Evolutionary conservation across 2,329 filamentous ascomycete genomes (phyloP).

Genomic region (Xylaria sp.): DNA sequence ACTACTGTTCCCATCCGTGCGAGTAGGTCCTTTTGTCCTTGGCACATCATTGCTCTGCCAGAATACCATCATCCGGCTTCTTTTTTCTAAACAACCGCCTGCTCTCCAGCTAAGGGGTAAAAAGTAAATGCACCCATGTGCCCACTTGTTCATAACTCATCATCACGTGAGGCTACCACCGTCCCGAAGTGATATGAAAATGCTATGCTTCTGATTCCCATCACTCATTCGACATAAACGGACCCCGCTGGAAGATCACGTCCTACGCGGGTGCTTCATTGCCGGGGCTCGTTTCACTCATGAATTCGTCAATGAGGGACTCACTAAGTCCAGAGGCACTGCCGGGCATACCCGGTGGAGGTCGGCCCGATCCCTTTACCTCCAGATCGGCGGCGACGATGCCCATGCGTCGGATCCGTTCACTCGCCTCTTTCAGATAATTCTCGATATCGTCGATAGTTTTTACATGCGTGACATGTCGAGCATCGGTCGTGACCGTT

Average conservation of each 20-base stretch:
- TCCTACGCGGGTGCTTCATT: constrained; percentile 1
- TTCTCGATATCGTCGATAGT: constrained; percentile 62
- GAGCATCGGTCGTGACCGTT: constrained; percentile 60
- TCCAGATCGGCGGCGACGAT: constrained; percentile 72
- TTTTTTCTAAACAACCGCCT: neutral
- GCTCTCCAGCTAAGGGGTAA: neutral
- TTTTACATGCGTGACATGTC: constrained; percentile 63
- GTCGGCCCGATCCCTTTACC: constrained; percentile 41
- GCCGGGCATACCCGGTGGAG: constrained; percentile 10
- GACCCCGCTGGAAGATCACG: no score
- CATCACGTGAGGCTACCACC: neutral
- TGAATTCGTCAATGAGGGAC: constrained; percentile 20
- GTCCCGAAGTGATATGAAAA: neutral
- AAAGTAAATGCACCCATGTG: neutral
- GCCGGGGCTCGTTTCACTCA: constrained; percentile 9
- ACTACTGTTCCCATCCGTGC: neutral
- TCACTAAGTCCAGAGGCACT: constrained; percentile 25
- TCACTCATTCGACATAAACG: no score
- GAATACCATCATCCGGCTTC: neutral
- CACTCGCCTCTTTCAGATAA: constrained; percentile 69
- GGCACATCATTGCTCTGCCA: neutral
- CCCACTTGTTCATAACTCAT: neutral
- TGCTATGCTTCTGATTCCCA: neutral
- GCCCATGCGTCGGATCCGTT: constrained; percentile 73
- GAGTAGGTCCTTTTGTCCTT: neutral